phyloP scores from a whole-genome alignment of 306 rosid species.

The Prunus fruticosa region DNA sequence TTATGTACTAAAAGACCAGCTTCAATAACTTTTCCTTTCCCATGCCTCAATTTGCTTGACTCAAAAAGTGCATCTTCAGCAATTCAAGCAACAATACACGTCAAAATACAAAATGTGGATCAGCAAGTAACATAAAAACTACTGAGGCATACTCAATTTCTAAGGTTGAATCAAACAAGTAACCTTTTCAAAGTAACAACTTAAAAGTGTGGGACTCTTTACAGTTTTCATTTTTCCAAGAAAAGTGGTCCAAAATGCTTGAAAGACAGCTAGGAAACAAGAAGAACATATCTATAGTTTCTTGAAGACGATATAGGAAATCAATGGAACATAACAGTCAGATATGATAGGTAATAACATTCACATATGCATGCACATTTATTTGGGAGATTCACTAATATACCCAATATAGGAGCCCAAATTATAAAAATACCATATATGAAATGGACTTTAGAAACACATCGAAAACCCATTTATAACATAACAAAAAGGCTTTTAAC shows the following conservation, averaged over 20 bases:
- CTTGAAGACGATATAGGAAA: background rate
- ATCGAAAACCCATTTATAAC: too few relatives aligned
- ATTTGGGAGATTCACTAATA: too few relatives aligned
- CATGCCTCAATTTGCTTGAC: background rate
- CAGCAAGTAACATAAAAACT: background rate
- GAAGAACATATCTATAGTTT: background rate
- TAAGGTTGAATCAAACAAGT: background rate
- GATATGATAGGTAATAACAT: background rate
- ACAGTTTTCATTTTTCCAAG: background rate
- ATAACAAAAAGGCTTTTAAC: too few relatives aligned
- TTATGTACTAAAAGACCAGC: background rate
- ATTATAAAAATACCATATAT: too few relatives aligned
- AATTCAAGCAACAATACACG: background rate
- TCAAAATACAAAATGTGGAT: background rate
- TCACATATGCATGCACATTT: background rate
- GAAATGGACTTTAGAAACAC: too few relatives aligned
- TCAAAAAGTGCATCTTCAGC: background rate
- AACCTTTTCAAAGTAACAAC: background rate
- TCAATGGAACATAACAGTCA: background rate
- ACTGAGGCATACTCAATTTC: background rate
- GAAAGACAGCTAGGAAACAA: background rate
- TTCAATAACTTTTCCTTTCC: background rate
- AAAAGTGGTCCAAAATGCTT: background rate
- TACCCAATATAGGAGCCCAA: too few relatives aligned
- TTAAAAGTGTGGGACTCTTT: too few relatives aligned